Base-by-base conservation (phyloP, 2,329 filamentous ascomycete species). In the Ophiostoma sp. region DNA sequence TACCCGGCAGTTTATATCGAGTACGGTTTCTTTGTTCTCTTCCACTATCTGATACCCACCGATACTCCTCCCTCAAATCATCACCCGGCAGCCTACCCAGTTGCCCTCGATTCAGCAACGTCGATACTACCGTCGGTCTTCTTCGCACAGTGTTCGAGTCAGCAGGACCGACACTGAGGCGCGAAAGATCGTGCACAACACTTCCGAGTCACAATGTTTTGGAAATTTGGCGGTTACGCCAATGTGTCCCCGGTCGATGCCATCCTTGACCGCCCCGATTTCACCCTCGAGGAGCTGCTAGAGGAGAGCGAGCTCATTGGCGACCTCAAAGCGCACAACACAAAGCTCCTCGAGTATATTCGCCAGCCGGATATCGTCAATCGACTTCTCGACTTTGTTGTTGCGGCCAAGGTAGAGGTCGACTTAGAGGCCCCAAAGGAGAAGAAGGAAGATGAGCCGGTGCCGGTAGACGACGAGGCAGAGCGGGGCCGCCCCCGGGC, bases 201-300 rank as follows among this genome's bases (percentile, higher is more conserved):
- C 42, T 11, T 12, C n/a, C 4, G 14, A 5, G 77, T 76, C 88
- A 94, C 80, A 83, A 99, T 99, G 95, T 99, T 99, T 81, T 99
- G 95, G 95, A 90, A 94, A 81, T 99, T 98, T 85, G 94, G 95
- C 85, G 93, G 93, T 77, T 98, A 98, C 85, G 92, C 93, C 84
- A 96, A 92, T 85, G 90, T 97, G 81, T 97, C 94, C 75, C 90
- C 93, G 77, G 92, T 99, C 80, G 95, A 98, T 80, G 93, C 89
- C 74, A 91, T 99, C 76, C 92, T 99, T 78, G 95, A 99, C 78
- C 97, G 97, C 80, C 88, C 96, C 74, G 91, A 97, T 80, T 93
- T 97, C 77, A 93, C 91, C 66, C 89, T 98, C 73, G 95, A 99
- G 80, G 94, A 98, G 77, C 84, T 99, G 70, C 87, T 99, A 72